These are phyloP conservation scores for Raffaelea ambrosiae DNA, from an alignment of 2,329 filamentous ascomycete species.

Conservation along the genomic window DNA sequence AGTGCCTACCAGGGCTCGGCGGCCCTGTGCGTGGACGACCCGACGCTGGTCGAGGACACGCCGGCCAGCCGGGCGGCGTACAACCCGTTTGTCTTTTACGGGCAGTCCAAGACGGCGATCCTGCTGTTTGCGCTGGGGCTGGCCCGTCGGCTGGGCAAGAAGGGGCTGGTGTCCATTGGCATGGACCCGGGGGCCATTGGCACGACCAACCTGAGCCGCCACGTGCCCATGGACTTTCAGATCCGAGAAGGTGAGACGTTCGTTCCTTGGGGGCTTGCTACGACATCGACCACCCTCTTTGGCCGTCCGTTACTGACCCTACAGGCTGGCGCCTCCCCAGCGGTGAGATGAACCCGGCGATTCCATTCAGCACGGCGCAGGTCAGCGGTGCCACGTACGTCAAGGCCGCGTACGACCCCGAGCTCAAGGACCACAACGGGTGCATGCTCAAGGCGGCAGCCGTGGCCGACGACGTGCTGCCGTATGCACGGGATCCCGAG, in stretches of 20 bases:
- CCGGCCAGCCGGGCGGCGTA: conserved; percentile 9
- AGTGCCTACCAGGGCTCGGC: conserved; percentile 30
- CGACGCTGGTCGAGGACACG: conserved; percentile 29
- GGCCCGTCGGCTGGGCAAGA: conserved; percentile 22
- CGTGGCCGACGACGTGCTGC: conserved; percentile 23
- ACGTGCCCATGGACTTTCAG: conserved; percentile 2
- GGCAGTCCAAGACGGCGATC: conserved; percentile 43
- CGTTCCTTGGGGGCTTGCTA: too few species aligned
- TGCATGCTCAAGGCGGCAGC: not conserved
- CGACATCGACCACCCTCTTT: too few species aligned
- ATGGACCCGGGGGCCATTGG: conserved; percentile 30
- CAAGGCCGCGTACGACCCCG: conserved; percentile 28
- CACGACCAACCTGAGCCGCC: conserved; percentile 6
- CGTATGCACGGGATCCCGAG: conserved; percentile 12
- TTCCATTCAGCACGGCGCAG: conserved; percentile 15
- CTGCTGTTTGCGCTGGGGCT: conserved; percentile 34
- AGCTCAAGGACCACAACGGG: conserved; percentile 14
- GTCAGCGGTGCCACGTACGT: conserved; percentile 25
- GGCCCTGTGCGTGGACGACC: conserved; percentile 35
- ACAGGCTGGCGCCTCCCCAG: conserved; percentile 16
- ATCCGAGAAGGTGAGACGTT: not conserved
- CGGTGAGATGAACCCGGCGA: conserved; percentile 14
- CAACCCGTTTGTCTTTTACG: conserved; percentile 32
- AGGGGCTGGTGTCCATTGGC: conserved; percentile 26
- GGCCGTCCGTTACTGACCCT: not conserved